phyloP scores from a whole-genome alignment of 768 basidiomycete species.

The Boletus tylopilopsis region DNA sequence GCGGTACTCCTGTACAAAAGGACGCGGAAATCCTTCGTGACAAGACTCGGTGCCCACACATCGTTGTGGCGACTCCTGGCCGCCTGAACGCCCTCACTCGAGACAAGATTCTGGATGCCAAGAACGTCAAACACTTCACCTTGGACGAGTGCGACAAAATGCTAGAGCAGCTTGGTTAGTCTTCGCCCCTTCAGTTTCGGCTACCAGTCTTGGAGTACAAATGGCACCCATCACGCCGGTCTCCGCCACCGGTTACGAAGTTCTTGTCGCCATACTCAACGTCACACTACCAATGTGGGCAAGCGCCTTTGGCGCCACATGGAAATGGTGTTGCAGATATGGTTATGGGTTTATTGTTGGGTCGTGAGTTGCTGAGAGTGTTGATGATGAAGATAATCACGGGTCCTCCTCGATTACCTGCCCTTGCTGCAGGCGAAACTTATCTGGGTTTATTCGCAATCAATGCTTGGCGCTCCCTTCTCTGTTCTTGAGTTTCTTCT shows the following conservation, averaged over 20 bases:
- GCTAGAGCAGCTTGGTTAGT: constrained; percentile 99
- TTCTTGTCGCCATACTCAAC: constrained; percentile 38
- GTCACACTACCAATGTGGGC: constrained; percentile 39
- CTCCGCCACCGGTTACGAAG: constrained; percentile 28
- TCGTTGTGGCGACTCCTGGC: constrained; percentile 97
- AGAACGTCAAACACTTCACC: constrained; percentile 98
- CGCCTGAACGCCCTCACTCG: constrained; percentile 92
- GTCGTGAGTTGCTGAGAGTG: constrained; percentile 37
- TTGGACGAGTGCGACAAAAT: constrained; percentile 99
- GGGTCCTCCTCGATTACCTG: constrained; percentile 32
- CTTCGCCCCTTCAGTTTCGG: constrained; percentile 63
- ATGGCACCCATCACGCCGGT: constrained; percentile 42
- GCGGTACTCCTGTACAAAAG: constrained; percentile 91
- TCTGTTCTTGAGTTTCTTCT: constrained; percentile 46
- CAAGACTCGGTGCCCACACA: constrained; percentile 97
- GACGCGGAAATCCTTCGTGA: constrained; percentile 92
- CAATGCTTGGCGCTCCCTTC: constrained; percentile 14
- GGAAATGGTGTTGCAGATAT: constrained; percentile 37
- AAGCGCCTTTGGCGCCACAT: constrained; percentile 37
- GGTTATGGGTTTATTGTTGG: constrained; percentile 34
- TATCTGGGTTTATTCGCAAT: constrained; percentile 11
- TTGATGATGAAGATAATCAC: constrained; percentile 35
- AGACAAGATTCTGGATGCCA: constrained; percentile 93
- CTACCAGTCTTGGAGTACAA: constrained; percentile 39
- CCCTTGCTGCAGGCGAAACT: constrained; percentile 26